phyloP scores from a whole-genome alignment of 352 stramenopile genomes.

The Elongisporangium senticosum region DNA sequence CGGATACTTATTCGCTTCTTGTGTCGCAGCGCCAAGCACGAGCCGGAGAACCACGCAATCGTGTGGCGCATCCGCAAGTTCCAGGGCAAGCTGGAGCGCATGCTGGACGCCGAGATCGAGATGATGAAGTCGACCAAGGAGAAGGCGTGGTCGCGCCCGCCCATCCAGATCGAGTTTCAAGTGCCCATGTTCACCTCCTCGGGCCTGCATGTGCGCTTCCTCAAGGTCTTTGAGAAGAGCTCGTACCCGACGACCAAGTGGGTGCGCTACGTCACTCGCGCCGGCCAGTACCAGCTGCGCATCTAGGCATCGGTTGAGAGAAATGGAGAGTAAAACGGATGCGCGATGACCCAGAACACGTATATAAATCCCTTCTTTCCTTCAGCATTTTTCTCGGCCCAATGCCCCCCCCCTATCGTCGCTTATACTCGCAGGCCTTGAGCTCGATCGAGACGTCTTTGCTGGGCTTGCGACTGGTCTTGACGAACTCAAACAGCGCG shows the following conservation, averaged over 20 bases:
- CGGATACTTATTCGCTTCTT: background rate
- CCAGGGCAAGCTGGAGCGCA: conserved; percentile 92
- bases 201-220: conserved; percentile 96
- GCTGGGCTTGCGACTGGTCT: conserved; percentile 46
- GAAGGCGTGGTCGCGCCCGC: conserved; percentile 94
- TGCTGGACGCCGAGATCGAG: conserved; percentile 95
- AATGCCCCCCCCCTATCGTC: conserved; percentile 46
- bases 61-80: conserved; percentile 98
- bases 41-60: conserved; percentile 97
- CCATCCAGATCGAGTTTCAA: conserved; percentile 98
- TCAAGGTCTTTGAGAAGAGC: conserved; percentile 98
- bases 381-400: background rate
- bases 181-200: conserved; percentile 98
- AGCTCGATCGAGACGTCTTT: conserved; percentile 52
- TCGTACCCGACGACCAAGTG: conserved; percentile 98
- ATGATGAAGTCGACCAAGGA: conserved; percentile 96
- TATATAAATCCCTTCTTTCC: background rate
- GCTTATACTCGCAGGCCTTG: conserved; percentile 85
- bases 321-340: background rate
- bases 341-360: background rate
- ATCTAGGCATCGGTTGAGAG: conserved; percentile 63
- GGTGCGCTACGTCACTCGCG: conserved; percentile 98
- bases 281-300: conserved; percentile 96
- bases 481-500: conserved; percentile 78
- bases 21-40: conserved; percentile 90